Percentiles rank a stretch among this genome's conserved stretches.
Evolutionary conservation across 2,329 filamentous ascomycete genomes (phyloP).

Genomic region (Penicillium psychrosexuale): DNA sequence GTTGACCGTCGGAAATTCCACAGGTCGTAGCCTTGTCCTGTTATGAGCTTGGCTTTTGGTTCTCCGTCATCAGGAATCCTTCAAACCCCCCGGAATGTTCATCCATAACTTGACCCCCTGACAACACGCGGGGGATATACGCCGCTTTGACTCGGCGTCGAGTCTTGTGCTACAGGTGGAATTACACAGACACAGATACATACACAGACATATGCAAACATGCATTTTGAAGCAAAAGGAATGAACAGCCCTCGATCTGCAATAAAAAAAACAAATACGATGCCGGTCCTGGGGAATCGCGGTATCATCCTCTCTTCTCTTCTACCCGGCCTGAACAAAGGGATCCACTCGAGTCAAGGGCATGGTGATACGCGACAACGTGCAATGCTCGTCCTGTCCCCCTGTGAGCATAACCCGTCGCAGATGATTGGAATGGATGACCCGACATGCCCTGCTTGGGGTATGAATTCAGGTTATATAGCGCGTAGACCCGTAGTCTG

Average conservation of each 20-base stretch:
- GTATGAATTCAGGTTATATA: slow-evolving; percentile 18
- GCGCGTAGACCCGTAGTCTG: slow-evolving; percentile 15
- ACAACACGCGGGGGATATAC: background rate
- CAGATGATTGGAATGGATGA: slow-evolving; percentile 20
- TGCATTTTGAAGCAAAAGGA: background rate
- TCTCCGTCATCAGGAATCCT: slow-evolving; percentile 20
- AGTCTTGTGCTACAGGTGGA: background rate
- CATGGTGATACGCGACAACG: slow-evolving; percentile 2
- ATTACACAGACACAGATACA: background rate
- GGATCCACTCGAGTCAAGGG: slow-evolving; percentile 6
- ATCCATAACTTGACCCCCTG: slow-evolving; percentile 16
- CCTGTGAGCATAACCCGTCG: background rate
- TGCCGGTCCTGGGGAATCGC: background rate
- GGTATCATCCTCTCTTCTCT: background rate
- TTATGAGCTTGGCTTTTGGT: background rate
- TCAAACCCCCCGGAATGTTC: slow-evolving; percentile 16
- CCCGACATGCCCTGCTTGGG: slow-evolving; percentile 15
- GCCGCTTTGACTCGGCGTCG: background rate
- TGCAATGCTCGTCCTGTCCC: slow-evolving; percentile 11
- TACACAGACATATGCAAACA: background rate
- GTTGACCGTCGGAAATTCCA: background rate
- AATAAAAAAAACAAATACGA: background rate
- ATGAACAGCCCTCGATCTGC: no score
- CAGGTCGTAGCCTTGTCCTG: background rate
- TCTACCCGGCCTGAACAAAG: background rate